These are phyloP conservation scores for Neurospora sp. DNA, from an alignment of 495 filamentous ascomycete genomes.

Conservation along the genomic window DNA sequence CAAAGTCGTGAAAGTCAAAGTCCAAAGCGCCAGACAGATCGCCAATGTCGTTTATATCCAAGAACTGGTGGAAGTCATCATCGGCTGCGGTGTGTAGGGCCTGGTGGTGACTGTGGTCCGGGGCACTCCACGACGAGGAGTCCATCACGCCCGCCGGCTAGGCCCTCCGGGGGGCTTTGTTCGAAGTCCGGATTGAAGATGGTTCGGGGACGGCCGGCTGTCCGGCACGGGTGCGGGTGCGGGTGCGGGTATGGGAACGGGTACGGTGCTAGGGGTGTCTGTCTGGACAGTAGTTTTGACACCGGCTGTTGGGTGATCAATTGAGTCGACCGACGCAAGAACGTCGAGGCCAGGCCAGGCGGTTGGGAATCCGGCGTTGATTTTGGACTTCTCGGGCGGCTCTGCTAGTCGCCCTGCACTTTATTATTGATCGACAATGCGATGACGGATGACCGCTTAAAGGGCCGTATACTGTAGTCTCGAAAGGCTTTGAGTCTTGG, in stretches of 20 bases:
- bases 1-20: constrained; percentile 42
- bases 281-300: background rate
- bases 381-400: background rate
- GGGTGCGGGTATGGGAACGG: background rate
- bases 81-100: constrained; percentile 32
- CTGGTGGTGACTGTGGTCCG: constrained; percentile 25
- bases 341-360: background rate
- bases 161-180: background rate
- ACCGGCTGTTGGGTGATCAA: background rate
- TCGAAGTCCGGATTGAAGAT: background rate
- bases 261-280: background rate
- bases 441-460: background rate
- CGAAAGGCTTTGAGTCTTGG: background rate
- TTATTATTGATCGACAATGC: background rate
- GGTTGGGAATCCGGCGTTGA: background rate
- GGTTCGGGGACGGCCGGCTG: background rate
- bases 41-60: constrained; percentile 42
- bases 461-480: background rate
- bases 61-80: constrained; percentile 47
- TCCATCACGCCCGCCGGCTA: constrained; percentile 30
- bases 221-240: background rate
- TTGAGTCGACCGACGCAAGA: background rate
- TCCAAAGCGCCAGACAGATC: constrained; percentile 34
- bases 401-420: background rate
- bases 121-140: constrained; percentile 37